Evolutionary conservation across 2,329 filamentous ascomycete genomes (phyloP), one percentile per base, ranked within the genome.

Genomic region (Esteya vermicola): DNA sequence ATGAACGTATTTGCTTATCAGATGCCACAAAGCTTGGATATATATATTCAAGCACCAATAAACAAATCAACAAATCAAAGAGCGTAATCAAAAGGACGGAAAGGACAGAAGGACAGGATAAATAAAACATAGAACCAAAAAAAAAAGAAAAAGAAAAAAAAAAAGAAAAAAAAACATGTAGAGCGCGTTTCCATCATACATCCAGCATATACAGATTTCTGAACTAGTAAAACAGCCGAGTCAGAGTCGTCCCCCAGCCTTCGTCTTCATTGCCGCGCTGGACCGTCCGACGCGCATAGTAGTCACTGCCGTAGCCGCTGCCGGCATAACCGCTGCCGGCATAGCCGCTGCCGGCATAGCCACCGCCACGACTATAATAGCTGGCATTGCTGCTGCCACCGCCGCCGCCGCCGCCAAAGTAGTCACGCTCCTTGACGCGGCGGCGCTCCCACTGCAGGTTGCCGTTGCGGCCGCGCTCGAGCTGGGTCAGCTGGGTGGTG

Each of bases 361-460:
- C 13, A 8, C 20, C n/a, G 34, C 46, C 35, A 40, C 38, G n/a
- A n/a, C n/a, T 47, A 12, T 47, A 43, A 14, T 47, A 44, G 32
- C 13, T 22, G 32, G 6, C 19, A 19, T 50, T 47, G 4, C 55
- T 47, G 10, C 52, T 51, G 27, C 53, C 45, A 25, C 52, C 47
- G 37, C 47, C 44, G 28, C 34, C 30, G 9, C 45, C 43, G 16
- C 50, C 49, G 27, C 60, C 56, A 41, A 50, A 50, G 46, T 64
- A 60, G 40, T 59, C 54, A n/a, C 50, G 53, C 36, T 49, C 50
- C 39, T 64, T 59, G 33, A 56, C 51, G 21, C 47, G 53, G 41
- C 51, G 52, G 36, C 56, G 53, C 53, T 64, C 62, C 57, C 60
- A 68, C 40, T 53, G 54, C 46, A 58, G 43, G 6, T 49, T 54